phyloP scores from a whole-genome alignment of 768 basidiomycete species.

The Boletus bicolor region DNA sequence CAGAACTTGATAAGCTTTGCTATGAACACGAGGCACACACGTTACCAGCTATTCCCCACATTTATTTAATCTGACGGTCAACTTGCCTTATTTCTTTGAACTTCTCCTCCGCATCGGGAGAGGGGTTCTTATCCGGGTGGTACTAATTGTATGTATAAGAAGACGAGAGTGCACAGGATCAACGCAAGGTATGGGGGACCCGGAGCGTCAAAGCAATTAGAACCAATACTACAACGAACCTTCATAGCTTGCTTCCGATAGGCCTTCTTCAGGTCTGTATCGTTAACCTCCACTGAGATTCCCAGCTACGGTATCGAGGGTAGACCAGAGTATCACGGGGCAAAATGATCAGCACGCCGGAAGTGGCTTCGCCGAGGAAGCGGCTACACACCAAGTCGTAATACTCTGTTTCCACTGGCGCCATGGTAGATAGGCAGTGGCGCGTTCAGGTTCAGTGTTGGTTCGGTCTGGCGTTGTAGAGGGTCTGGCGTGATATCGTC shows the following conservation, averaged over 20 bases:
- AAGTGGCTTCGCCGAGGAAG: background rate
- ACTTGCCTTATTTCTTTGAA: slow-evolving; percentile 93
- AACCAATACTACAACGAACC: slow-evolving; percentile 40
- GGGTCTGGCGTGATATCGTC: slow-evolving; percentile 8
- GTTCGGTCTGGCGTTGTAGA: background rate
- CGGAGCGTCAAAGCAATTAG: background rate
- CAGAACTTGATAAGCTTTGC: slow-evolving; percentile 94
- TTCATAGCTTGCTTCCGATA: slow-evolving; percentile 94
- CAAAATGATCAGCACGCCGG: background rate
- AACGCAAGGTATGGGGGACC: background rate
- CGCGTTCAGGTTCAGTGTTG: background rate
- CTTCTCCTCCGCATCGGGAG: slow-evolving; percentile 89
- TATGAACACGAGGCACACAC: slow-evolving; percentile 31
- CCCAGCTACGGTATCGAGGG: slow-evolving; percentile 48
- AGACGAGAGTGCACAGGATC: background rate
- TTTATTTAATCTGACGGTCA: slow-evolving; percentile 9
- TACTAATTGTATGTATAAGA: slow-evolving; percentile 47
- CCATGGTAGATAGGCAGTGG: slow-evolving; percentile 42
- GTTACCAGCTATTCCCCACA: slow-evolving; percentile 14
- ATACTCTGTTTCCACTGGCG: slow-evolving; percentile 89
- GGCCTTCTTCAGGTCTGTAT: slow-evolving; percentile 87
- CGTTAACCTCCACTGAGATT: slow-evolving; percentile 68
- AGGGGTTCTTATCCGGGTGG: slow-evolving; percentile 94
- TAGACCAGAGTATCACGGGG: background rate
- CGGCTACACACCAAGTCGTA: slow-evolving; percentile 69